Evolutionary conservation across 2,329 filamentous ascomycete genomes (phyloP).

Genomic region (Didymella keratinophila): DNA sequence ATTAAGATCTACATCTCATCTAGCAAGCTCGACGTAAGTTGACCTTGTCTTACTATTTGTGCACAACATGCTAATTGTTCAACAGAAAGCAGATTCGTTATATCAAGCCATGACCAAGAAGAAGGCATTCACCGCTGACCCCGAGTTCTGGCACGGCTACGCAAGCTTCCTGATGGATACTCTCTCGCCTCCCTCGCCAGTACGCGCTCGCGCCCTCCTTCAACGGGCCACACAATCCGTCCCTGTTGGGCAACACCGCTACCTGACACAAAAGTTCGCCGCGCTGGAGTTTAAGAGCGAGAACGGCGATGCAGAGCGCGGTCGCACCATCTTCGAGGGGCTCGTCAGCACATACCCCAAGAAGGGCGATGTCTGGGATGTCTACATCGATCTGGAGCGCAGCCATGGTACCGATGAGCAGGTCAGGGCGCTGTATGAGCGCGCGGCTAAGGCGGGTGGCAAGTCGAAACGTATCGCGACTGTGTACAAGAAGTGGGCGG

Average conservation of each 20-base stretch:
- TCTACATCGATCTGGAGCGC: conserved; percentile 83
- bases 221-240: conserved; percentile 86
- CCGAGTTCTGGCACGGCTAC: conserved; percentile 91
- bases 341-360: conserved; percentile 85
- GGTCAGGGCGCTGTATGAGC: conserved; percentile 81
- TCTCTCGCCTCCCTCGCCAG: conserved; percentile 72
- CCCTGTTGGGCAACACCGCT: conserved; percentile 71
- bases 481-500: conserved; percentile 91
- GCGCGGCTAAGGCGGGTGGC: conserved; percentile 69
- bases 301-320: conserved; percentile 85
- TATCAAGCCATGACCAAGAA: conserved; percentile 90
- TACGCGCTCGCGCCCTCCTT: conserved; percentile 78
- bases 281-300: conserved; percentile 88
- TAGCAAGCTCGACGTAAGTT: conserved; percentile 78
- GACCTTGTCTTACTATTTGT: neutral
- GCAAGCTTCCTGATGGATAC: conserved; percentile 89
- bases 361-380: conserved; percentile 91
- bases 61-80: conserved; percentile 27
- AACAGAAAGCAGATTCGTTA: conserved; percentile 83
- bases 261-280: conserved; percentile 85
- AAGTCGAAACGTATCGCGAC: conserved; percentile 84
- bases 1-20: conserved; percentile 96
- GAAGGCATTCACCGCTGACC: conserved; percentile 76
- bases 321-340: conserved; percentile 92
- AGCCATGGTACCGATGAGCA: conserved; percentile 64